Percentiles rank a stretch among this genome's conserved stretches.
Conservation (phyloP, 805 yeast genomes). For the Saitoella complicata region DNA sequence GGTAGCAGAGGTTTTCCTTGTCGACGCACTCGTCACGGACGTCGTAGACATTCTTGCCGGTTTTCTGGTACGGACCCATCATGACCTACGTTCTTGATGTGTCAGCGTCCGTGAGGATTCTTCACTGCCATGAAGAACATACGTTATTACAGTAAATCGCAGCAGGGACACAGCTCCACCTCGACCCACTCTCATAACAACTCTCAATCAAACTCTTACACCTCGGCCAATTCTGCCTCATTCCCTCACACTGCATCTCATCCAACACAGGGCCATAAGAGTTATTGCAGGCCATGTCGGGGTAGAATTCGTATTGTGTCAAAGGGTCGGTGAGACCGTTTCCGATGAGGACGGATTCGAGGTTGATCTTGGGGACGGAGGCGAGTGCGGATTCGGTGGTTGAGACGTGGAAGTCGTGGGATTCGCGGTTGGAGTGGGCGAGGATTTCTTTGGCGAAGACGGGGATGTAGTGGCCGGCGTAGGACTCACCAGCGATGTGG, state of each 20-base stretch:
- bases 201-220: slow-evolving; percentile 60
- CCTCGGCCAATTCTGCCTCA: slow-evolving; percentile 55
- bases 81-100: slow-evolving; percentile 20
- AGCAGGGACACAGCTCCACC: slow-evolving; percentile 84
- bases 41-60: slow-evolving; percentile 87
- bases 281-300: slow-evolving; percentile 87
- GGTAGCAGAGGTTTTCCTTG: slow-evolving; percentile 56
- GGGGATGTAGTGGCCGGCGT: slow-evolving; percentile 91
- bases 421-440: slow-evolving; percentile 21
- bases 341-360: slow-evolving; percentile 73
- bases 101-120: background rate
- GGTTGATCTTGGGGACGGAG: slow-evolving; percentile 36
- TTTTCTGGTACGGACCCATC: slow-evolving; percentile 63
- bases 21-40: slow-evolving; percentile 66
- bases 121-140: slow-evolving; percentile 13
- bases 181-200: slow-evolving; percentile 61
- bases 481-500: slow-evolving; percentile 87
- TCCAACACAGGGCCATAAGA: slow-evolving; percentile 70
- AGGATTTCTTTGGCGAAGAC: slow-evolving; percentile 45
- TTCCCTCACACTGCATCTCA: slow-evolving; percentile 62
- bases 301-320: slow-evolving; percentile 59
- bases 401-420: slow-evolving; percentile 72
- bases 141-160: slow-evolving; percentile 74
- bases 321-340: slow-evolving; percentile 83
- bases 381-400: slow-evolving; percentile 36